Conservation (phyloP, 257 asterid genomes). For the Buddleja alternifolia region DNA sequence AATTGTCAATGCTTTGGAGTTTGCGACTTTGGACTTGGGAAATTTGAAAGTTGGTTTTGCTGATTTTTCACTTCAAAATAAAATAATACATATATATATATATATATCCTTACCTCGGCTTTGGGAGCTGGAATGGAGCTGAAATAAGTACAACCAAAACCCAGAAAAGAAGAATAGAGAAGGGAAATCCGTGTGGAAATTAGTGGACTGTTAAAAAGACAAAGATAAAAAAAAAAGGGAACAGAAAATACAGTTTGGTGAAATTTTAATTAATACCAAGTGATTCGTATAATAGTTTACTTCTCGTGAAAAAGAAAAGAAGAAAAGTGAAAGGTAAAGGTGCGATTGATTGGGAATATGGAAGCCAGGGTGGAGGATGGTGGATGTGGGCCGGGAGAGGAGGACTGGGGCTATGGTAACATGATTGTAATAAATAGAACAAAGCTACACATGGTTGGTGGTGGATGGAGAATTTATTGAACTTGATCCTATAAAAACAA, state of each 20-base stretch:
- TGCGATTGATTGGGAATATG: constrained; percentile 16
- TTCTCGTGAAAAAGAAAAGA: background rate
- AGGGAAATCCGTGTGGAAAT: no score
- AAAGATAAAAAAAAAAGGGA: background rate
- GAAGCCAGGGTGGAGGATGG: constrained; percentile 33
- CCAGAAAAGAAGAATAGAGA: no score
- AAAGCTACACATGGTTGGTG: no score
- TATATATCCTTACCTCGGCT: constrained; percentile 23
- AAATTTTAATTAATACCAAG: background rate
- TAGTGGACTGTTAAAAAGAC: background rate
- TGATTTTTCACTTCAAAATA: background rate
- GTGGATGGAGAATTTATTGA: no score
- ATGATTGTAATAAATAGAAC: no score
- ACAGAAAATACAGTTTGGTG: background rate
- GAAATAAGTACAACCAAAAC: no score
- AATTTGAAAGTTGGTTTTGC: no score
- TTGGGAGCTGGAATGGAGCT: constrained; percentile 15
- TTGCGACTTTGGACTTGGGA: background rate
- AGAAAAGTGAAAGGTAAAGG: background rate
- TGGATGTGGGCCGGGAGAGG: constrained; percentile 23
- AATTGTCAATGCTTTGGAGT: constrained; percentile 23
- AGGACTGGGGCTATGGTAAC: background rate
- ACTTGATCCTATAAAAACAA: no score
- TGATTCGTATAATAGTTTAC: no score
- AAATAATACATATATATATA: no score